Percentiles rank a stretch among this genome's conserved stretches.
Evolutionary conservation across 2,329 filamentous ascomycete species (phyloP).

Genomic region (Ophidiomyces ophidiicola): DNA sequence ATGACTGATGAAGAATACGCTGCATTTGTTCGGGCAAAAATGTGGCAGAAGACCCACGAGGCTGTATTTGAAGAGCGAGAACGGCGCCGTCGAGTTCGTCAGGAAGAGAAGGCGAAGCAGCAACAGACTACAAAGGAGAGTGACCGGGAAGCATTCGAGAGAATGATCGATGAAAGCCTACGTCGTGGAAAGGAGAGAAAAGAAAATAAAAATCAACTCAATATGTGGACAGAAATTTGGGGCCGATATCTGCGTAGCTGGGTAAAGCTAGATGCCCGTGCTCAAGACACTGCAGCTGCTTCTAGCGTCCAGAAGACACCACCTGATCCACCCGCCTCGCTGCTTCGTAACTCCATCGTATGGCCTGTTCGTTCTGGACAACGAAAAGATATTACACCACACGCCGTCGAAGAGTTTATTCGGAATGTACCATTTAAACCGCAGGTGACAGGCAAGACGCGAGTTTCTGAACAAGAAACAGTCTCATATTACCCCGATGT

Average conservation of each 20-base stretch:
- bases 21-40: constrained; percentile 66
- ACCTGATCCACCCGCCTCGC: constrained; percentile 7
- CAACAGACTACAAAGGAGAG: constrained; percentile 19
- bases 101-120: constrained; percentile 29
- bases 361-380: constrained; percentile 63
- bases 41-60: constrained; percentile 93
- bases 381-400: constrained; percentile 44
- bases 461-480: constrained; percentile 2
- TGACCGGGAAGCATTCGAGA: constrained; percentile 38
- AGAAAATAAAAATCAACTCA: constrained; percentile 32
- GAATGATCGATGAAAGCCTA: constrained; percentile 58
- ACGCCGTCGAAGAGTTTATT: constrained; percentile 59
- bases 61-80: constrained; percentile 67
- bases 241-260: constrained; percentile 52
- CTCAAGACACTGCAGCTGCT: constrained; percentile 11
- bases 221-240: constrained; percentile 49
- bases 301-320: constrained; percentile 9
- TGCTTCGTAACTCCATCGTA: constrained; percentile 40
- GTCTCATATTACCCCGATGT: constrained; percentile 26
- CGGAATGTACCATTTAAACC: constrained; percentile 37
- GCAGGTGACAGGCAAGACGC: not conserved
- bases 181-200: constrained; percentile 53
- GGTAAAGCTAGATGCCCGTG: constrained; percentile 37
- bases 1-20: constrained; percentile 95
- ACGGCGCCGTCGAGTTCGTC: constrained; percentile 44